Evolutionary conservation across 352 stramenopile species (phyloP).

Genomic region (Phytopythium aichiense): DNA sequence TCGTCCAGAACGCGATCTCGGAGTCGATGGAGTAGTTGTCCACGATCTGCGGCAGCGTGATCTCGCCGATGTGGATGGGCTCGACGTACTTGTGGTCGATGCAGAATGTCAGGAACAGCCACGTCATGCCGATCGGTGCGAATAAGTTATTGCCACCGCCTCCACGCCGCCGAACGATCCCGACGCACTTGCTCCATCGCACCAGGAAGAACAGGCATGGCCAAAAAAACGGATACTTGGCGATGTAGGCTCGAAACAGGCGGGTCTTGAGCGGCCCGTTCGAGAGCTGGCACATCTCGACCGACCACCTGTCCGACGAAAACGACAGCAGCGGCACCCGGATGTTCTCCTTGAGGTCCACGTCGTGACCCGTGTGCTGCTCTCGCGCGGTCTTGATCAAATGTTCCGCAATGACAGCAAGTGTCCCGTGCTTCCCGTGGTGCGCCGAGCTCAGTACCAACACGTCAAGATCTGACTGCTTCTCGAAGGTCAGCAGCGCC

Average conservation of each 20-base stretch:
- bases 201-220: constrained; percentile 69
- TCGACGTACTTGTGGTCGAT: constrained; percentile 40
- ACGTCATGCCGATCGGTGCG: constrained; percentile 62
- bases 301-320: constrained; percentile 53
- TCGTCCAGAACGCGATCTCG: constrained; percentile 64
- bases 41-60: constrained; percentile 29
- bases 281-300: constrained; percentile 55
- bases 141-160: constrained; percentile 53
- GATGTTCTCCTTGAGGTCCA: constrained; percentile 42
- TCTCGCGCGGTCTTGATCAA: constrained; percentile 21
- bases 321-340: constrained; percentile 64
- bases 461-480: constrained; percentile 72
- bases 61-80: constrained; percentile 26
- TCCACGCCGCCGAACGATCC: constrained; percentile 53
- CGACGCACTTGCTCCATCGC: constrained; percentile 67
- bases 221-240: constrained; percentile 69
- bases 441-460: constrained; percentile 26
- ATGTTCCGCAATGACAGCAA: constrained; percentile 28
- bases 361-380: constrained; percentile 10
- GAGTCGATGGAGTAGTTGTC: constrained; percentile 44
- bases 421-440: constrained; percentile 13
- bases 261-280: constrained; percentile 70
- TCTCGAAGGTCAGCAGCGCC: constrained; percentile 67
- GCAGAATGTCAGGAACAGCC: constrained; percentile 72
- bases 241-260: constrained; percentile 68